phyloP scores from a whole-genome alignment of 1,284 basidiomycete genomes.

The Grifola frondosa region DNA sequence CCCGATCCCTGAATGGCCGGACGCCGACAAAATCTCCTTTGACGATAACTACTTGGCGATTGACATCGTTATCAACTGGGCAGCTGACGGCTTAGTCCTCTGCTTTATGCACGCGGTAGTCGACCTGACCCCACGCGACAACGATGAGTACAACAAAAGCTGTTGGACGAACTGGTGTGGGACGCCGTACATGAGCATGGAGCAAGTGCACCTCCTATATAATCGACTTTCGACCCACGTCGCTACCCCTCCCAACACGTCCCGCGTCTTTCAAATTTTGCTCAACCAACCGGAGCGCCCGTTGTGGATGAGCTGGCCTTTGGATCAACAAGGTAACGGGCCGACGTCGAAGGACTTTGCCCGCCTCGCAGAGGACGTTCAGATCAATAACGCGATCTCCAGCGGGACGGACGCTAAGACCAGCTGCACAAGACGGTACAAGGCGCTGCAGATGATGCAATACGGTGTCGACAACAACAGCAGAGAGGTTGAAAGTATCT shows the following conservation, averaged over 20 bases:
- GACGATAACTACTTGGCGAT: conserved; percentile 85
- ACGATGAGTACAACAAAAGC: conserved; percentile 75
- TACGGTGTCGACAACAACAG: conserved; percentile 55
- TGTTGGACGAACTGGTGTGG: conserved; percentile 96
- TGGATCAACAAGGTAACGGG: conserved; percentile 55
- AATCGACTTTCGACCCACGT: conserved; percentile 53
- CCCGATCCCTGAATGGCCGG: conserved; percentile 51
- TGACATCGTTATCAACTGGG: conserved; percentile 94
- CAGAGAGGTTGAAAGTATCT: conserved; percentile 83
- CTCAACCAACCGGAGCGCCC: conserved; percentile 49
- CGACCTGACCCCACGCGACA: conserved; percentile 78
- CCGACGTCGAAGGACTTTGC: conserved; percentile 84
- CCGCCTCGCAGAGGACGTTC: conserved; percentile 76
- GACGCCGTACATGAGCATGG: conserved; percentile 57
- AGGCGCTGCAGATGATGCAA: conserved; percentile 74
- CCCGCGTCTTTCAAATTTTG: conserved; percentile 83
- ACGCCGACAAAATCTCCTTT: conserved; percentile 67
- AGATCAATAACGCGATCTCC: conserved; percentile 53
- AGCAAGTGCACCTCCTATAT: conserved; percentile 60
- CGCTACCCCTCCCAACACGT: conserved; percentile 48
- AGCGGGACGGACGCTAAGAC: conserved; percentile 77
- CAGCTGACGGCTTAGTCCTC: conserved; percentile 86
- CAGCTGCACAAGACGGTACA: conserved; percentile 90
- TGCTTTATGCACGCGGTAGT: conserved; percentile 93
- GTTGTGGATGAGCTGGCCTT: conserved; percentile 86